Evolutionary conservation across 1,139 yeast species (phyloP).

Genomic region (Scheffersomyces segobiensis): DNA sequence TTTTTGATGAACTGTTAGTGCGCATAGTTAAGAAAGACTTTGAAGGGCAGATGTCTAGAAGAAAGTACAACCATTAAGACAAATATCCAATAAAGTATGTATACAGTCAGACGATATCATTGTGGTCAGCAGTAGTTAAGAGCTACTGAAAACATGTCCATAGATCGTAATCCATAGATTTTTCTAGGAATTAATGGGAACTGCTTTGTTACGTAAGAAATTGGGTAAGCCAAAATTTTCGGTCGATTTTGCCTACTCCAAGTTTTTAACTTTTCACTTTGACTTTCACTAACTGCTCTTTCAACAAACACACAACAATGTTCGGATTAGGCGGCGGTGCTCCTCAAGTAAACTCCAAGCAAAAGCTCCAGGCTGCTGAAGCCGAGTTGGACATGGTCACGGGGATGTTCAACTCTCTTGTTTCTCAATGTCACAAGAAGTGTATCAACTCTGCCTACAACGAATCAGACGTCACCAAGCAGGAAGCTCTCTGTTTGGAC

Average conservation of each 20-base stretch:
- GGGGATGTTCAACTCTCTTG: constrained; percentile 89
- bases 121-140: background rate
- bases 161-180: background rate
- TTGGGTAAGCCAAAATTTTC: constrained; percentile 5
- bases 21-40: background rate
- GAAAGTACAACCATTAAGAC: background rate
- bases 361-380: constrained; percentile 71
- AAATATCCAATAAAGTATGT: background rate
- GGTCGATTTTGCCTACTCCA: background rate
- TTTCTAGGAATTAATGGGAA: background rate
- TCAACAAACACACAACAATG: constrained; percentile 22
- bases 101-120: background rate
- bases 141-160: background rate
- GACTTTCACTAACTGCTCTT: background rate
- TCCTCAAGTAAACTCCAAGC: constrained; percentile 73
- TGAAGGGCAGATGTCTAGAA: background rate
- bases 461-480: constrained; percentile 79
- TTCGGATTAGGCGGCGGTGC: constrained; percentile 89
- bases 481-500: constrained; percentile 89
- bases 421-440: constrained; percentile 84
- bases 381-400: constrained; percentile 97
- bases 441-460: constrained; percentile 70
- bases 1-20: background rate
- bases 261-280: constrained; percentile 5
- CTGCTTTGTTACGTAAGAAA: background rate